Percentiles rank a stretch among this genome's conserved stretches.
Conservation (phyloP, 1,284 basidiomycete species). For the Apiotrichum mycotoxinovorans region DNA sequence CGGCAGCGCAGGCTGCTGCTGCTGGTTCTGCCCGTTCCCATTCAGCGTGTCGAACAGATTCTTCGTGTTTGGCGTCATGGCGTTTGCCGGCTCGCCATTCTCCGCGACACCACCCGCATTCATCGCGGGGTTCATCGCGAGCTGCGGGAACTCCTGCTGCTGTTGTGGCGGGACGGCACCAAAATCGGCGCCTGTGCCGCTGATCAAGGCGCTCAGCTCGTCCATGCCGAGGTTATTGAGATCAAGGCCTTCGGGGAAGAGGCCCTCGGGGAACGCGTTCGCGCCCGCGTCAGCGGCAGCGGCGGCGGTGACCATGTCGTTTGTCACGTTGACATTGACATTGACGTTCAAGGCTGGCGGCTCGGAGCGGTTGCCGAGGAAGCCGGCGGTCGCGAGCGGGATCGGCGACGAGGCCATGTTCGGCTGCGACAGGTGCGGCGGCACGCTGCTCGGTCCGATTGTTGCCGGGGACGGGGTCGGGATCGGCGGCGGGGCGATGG, state of each 20-base stretch:
- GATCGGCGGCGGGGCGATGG: constrained; percentile 17
- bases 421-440: constrained; percentile 11
- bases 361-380: constrained; percentile 17
- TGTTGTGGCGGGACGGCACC: not conserved
- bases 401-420: constrained; percentile 22
- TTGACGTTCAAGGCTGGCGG: not conserved
- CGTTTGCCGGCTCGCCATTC: not conserved
- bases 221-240: constrained; percentile 19
- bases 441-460: constrained; percentile 8
- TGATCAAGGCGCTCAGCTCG: constrained; percentile 27
- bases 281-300: not conserved
- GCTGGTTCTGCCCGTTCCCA: constrained; percentile 2
- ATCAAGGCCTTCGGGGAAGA: constrained; percentile 15
- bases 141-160: constrained; percentile 1
- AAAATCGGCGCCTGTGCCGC: constrained; percentile 14
- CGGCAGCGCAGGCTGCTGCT: not conserved
- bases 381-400: constrained; percentile 22
- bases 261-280: constrained; percentile 3
- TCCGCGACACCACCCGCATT: not conserved
- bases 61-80: constrained; percentile 22
- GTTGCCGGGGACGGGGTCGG: constrained; percentile 18
- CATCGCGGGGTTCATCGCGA: not conserved
- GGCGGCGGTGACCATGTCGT: not conserved
- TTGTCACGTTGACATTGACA: not conserved
- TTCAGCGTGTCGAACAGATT: constrained; percentile 16